phyloP scores from a whole-genome alignment of 2,329 filamentous ascomycete species.

The Tolypocladium paradoxum region DNA sequence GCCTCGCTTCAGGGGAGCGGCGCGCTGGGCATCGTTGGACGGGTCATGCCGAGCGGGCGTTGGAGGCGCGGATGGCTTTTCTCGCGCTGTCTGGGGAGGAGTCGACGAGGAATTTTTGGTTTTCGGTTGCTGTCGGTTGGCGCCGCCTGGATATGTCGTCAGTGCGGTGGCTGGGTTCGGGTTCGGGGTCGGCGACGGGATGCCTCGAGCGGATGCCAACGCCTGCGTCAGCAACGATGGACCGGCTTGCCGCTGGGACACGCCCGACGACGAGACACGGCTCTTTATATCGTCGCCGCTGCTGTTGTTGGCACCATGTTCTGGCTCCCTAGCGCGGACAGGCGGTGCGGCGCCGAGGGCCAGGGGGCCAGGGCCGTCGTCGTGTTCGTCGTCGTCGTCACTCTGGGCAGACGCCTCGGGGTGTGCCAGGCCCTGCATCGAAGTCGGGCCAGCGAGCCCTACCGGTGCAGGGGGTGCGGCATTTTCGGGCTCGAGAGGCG shows the following conservation, averaged over 20 bases:
- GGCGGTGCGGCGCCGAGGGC: constrained; percentile 1
- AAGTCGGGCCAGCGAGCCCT: constrained; percentile 16
- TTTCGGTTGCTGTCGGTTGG: neutral
- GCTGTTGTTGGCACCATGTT: neutral
- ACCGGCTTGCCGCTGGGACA: constrained; percentile 34
- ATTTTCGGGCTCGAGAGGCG: constrained; percentile 41
- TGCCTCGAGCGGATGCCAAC: constrained; percentile 47
- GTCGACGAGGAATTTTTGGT: neutral
- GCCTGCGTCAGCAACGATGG: constrained; percentile 47
- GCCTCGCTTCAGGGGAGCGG: constrained; percentile 21
- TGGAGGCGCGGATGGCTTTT: neutral
- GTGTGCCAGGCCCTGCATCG: constrained; percentile 4
- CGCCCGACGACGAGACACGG: constrained; percentile 12
- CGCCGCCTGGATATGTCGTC: neutral
- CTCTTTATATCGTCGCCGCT: constrained; percentile 31
- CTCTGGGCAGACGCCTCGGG: constrained; percentile 9
- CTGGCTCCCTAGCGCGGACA: constrained; percentile 1
- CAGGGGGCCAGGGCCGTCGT: constrained; percentile 1
- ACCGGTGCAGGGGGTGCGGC: constrained; percentile 38
- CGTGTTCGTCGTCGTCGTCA: constrained; percentile 3
- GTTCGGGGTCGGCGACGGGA: constrained; percentile 16
- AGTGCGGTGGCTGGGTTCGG: neutral
- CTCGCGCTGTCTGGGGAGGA: neutral
- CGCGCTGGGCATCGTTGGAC: constrained; percentile 21
- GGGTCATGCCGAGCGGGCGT: constrained; percentile 21